Evolutionary conservation across 1,284 basidiomycete genomes (phyloP).

Genomic region (Athelia sp.): DNA sequence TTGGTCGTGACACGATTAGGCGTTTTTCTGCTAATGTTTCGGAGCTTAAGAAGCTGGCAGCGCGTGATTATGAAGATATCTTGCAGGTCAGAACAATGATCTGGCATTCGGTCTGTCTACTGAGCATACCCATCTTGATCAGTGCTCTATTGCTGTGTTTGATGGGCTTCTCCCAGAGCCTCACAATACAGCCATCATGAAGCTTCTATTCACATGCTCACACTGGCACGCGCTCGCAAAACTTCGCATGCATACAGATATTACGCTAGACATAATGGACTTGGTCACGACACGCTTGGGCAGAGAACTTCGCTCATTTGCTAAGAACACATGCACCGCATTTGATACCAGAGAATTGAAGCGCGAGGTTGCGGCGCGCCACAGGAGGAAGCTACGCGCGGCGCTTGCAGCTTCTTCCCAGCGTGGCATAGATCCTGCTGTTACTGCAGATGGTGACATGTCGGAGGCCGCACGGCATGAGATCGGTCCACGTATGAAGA

Average conservation of each 20-base stretch:
- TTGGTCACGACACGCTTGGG: conserved; percentile 18
- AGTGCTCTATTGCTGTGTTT: conserved; percentile 8
- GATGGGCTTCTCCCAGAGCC: conserved; percentile 15
- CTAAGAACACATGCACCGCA: conserved; percentile 11
- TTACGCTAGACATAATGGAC: conserved; percentile 18
- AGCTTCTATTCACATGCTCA: conserved; percentile 7
- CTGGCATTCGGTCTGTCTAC: too few species aligned
- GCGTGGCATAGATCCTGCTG: too few species aligned
- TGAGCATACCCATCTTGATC: too few species aligned
- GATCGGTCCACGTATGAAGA: conserved; percentile 1
- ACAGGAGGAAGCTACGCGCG: conserved; percentile 1
- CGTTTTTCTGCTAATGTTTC: conserved; percentile 8
- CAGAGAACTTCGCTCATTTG: conserved; percentile 19
- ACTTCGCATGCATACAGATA: conserved; percentile 27
- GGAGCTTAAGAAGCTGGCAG: not conserved
- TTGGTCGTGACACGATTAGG: conserved; percentile 8
- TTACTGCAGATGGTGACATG: too few species aligned
- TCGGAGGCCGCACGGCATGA: too few species aligned
- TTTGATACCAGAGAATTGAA: conserved; percentile 23
- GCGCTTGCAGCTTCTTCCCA: not conserved
- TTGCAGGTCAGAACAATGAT: not conserved
- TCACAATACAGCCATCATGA: conserved; percentile 4
- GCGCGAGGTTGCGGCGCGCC: conserved; percentile 18
- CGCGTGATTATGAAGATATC: not conserved
- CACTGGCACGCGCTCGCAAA: conserved; percentile 33